Evolutionary conservation across 2,329 filamentous ascomycete genomes (phyloP), one percentile per base, ranked within the genome.

Genomic region (Aphanoascus verrucosus): DNA sequence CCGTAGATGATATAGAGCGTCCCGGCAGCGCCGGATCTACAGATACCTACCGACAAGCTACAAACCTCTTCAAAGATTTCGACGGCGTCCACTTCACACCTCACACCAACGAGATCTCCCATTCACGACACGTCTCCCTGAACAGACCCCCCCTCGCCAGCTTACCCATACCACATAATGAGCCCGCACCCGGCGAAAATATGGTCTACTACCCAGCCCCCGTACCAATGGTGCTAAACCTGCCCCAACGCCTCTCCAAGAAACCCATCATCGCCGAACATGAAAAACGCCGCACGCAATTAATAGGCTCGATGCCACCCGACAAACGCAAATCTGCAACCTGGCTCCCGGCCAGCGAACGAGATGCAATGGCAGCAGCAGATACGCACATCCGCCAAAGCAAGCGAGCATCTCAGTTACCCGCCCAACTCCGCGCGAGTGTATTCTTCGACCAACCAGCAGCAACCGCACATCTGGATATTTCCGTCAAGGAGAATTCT

Each of bases 121-220:
- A 57, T 51, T 58, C 59, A 48, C 65, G 67, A 20, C 67, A 63
- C 41, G 58, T 72, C 15, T 68, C 72, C 28, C 57, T 74, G 41
- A 65, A 58, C 17, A 65, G 65, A 19, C 50, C 50, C 12, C 70
- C 71, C 34, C 65, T 72, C 44, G 70, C 71, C 4, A 65, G 63
- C 52, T 62, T 68, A 48, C 62, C 68, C 11, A 62, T 68, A 57
- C 61, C 64, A 20, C 71, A 69, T 59, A 64, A 67, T 49, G 65
- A 71, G 53, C 66, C 70, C 2, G 65, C 64, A 48, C 84, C 84
- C 1, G 84, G 82, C 3, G 82, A 91, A 59, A 76, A 83, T 61
- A 95, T 97, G 87, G 81, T 95, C 8, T 97, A 85, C 69, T 98
- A 98, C 67, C 93, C 93, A 12, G 93, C 93, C 2, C 90, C 88